phyloP scores from a whole-genome alignment of 2,329 filamentous ascomycete genomes.

The Thielaviopsis populi region DNA sequence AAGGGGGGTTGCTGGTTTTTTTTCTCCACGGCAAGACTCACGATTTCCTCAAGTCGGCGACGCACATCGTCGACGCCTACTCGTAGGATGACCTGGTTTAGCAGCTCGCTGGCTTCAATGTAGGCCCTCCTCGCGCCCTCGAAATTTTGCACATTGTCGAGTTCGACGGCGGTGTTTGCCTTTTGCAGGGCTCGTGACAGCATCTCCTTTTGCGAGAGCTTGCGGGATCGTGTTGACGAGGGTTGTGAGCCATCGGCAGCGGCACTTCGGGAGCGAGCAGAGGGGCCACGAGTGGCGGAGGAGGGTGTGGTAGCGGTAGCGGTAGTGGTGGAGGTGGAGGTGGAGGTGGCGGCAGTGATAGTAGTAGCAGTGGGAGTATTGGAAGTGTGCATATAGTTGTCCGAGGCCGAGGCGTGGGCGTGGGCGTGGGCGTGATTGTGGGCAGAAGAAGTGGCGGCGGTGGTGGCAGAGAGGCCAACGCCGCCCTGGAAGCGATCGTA shows the following conservation, averaged over 20 bases:
- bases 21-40: slow-evolving; percentile 33
- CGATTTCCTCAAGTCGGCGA: slow-evolving; percentile 83
- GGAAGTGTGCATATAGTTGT: not conserved
- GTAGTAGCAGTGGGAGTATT: not conserved
- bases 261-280: not conserved
- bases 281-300: not conserved
- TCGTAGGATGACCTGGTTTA: slow-evolving; percentile 75
- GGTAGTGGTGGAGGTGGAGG: not conserved
- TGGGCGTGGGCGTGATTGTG: not conserved
- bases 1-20: not conserved
- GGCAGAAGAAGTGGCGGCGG: not conserved
- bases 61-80: slow-evolving; percentile 77
- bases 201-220: slow-evolving; percentile 78
- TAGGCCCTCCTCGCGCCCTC: slow-evolving; percentile 85
- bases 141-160: slow-evolving; percentile 93
- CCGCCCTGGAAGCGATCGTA: slow-evolving; percentile 12
- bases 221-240: slow-evolving; percentile 11
- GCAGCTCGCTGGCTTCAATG: slow-evolving; percentile 70
- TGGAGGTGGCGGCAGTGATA: not conserved
- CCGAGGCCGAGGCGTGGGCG: not conserved
- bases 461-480: slow-evolving; percentile 1
- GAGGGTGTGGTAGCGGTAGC: not conserved
- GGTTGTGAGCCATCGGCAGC: slow-evolving; percentile 5
- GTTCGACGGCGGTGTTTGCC: slow-evolving; percentile 84
- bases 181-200: slow-evolving; percentile 89